These are phyloP conservation scores for Leccinellum luteum DNA, from an alignment of 768 basidiomycete genomes.

Conservation along the genomic window DNA sequence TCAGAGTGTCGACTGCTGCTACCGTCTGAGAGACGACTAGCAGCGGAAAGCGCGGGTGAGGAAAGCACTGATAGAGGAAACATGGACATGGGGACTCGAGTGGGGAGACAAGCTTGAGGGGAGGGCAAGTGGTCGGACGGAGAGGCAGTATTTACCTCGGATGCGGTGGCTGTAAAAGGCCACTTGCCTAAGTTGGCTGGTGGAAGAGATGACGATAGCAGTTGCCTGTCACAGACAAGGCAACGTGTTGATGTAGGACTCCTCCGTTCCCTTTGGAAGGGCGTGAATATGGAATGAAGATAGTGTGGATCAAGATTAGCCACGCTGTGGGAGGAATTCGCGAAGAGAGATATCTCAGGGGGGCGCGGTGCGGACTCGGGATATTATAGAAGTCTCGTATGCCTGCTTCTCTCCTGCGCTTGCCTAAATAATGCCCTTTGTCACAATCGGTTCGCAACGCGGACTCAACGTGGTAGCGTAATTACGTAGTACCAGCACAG, in stretches of 20 bases:
- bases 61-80: slow-evolving; percentile 29
- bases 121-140: slow-evolving; percentile 6
- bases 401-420: neutral
- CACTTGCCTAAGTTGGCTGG: slow-evolving; percentile 32
- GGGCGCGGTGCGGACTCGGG: slow-evolving; percentile 11
- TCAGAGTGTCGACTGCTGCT: slow-evolving; percentile 36
- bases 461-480: slow-evolving; percentile 24
- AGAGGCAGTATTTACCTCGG: slow-evolving; percentile 31
- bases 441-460: slow-evolving; percentile 7
- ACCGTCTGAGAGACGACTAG: slow-evolving; percentile 41
- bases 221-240: slow-evolving; percentile 31
- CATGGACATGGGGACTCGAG: slow-evolving; percentile 16
- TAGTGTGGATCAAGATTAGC: slow-evolving; percentile 32
- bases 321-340: slow-evolving; percentile 18
- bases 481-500: slow-evolving; percentile 23
- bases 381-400: slow-evolving; percentile 10
- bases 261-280: slow-evolving; percentile 22
- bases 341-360: slow-evolving; percentile 18
- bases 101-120: slow-evolving; percentile 14
- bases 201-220: slow-evolving; percentile 26
- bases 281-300: slow-evolving; percentile 27
- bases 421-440: neutral
- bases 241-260: slow-evolving; percentile 34
- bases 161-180: slow-evolving; percentile 32
- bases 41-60: slow-evolving; percentile 30